phyloP scores from a whole-genome alignment of 345 rosid genomes.

The Rubroshorea leprosula region DNA sequence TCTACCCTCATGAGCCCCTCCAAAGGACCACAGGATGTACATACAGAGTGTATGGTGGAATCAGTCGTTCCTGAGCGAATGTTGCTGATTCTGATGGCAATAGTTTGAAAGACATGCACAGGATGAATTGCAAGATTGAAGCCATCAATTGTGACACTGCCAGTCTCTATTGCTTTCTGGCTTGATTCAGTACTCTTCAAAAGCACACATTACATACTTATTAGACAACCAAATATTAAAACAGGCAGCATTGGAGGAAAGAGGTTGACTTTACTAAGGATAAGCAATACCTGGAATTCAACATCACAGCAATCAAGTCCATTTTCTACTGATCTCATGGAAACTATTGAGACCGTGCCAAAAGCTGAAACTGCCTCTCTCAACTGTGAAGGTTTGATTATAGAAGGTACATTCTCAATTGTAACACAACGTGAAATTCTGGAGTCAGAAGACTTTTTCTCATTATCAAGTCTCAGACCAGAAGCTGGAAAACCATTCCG shows the following conservation, averaged over 20 bases:
- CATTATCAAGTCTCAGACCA: not conserved
- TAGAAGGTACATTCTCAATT: conserved; percentile 19
- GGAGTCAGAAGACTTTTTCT: conserved; percentile 3
- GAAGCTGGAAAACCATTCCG: not conserved
- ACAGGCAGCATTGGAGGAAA: not conserved
- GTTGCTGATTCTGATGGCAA: conserved; percentile 22
- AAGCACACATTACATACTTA: not conserved
- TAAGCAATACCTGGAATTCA: conserved; percentile 23
- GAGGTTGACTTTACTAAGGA: not conserved
- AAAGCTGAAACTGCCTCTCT: conserved; percentile 12
- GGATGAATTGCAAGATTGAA: conserved; percentile 13
- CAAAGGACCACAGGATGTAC: conserved; percentile 21
- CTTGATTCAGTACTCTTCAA: conserved; percentile 20
- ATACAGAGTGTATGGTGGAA: conserved; percentile 18
- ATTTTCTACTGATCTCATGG: conserved; percentile 14
- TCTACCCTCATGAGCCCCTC: conserved; percentile 19
- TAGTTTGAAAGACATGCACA: not conserved
- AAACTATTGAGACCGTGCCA: conserved; percentile 18
- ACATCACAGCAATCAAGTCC: conserved; percentile 24
- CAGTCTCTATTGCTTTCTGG: conserved; percentile 15
- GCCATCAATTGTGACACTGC: conserved; percentile 14
- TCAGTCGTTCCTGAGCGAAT: conserved; percentile 20
- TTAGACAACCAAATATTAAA: not conserved
- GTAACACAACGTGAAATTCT: conserved; percentile 16
- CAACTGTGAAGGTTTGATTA: conserved; percentile 12